phyloP scores from a whole-genome alignment of 1,284 basidiomycete species.

The Boletus smithii region DNA sequence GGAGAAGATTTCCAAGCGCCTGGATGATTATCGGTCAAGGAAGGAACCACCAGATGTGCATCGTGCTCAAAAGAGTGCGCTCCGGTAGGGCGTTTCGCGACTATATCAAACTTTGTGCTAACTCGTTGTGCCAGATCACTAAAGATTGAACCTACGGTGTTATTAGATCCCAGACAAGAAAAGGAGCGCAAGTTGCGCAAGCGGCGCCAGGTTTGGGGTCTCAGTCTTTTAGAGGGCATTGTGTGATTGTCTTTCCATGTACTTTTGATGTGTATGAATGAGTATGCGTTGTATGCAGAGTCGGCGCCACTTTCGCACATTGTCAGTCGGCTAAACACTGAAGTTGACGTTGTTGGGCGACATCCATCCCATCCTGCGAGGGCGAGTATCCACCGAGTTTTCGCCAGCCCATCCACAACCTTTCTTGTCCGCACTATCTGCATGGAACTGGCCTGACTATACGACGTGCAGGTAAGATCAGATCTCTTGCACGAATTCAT shows the following conservation, averaged over 20 bases:
- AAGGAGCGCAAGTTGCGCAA: slow-evolving; percentile 1
- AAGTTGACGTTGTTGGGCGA: slow-evolving; percentile 20
- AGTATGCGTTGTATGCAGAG: not conserved
- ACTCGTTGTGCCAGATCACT: slow-evolving; percentile 23
- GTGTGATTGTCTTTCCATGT: slow-evolving; percentile 18
- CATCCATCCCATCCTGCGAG: slow-evolving; percentile 16
- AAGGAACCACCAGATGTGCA: slow-evolving; percentile 17
- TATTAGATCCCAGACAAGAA: slow-evolving; percentile 23
- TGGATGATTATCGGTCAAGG: slow-evolving; percentile 25
- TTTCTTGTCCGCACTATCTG: slow-evolving; percentile 9
- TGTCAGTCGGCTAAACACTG: slow-evolving; percentile 23
- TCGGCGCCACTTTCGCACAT: slow-evolving; percentile 33
- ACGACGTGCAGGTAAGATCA: slow-evolving; percentile 25
- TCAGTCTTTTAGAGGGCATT: slow-evolving; percentile 20
- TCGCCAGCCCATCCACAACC: not conserved
- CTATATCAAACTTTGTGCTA: not conserved
- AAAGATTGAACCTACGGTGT: slow-evolving; percentile 25
- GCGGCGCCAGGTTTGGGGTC: slow-evolving; percentile 11
- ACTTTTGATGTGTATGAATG: not conserved
- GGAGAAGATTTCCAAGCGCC: slow-evolving; percentile 37
- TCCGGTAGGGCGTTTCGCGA: slow-evolving; percentile 16
- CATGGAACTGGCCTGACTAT: slow-evolving; percentile 29
- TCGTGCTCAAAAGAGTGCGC: slow-evolving; percentile 29
- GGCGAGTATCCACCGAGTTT: not conserved
- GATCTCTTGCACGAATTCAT: not conserved